A percentile compares a stretch with the other conserved stretches of the same genome.
These are phyloP conservation scores for Diaporthe ilicicola DNA, from an alignment of 2,329 filamentous ascomycete genomes.

Conservation along the genomic window DNA sequence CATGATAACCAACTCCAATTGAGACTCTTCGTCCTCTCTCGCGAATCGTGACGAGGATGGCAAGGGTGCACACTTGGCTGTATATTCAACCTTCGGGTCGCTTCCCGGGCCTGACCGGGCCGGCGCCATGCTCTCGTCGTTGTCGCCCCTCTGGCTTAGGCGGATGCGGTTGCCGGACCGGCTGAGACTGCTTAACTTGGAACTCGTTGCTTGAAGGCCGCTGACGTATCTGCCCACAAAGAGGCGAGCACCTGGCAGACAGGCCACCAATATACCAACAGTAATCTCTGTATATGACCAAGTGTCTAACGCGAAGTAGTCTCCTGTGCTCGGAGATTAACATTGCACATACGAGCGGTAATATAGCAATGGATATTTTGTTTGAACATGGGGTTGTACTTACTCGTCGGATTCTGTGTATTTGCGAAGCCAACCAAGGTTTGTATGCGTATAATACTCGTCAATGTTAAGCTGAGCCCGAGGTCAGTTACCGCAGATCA, in stretches of 20 bases:
- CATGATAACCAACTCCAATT: background rate
- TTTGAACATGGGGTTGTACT: background rate
- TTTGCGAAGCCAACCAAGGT: constrained; percentile 40
- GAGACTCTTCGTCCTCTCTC: background rate
- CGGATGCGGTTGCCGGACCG: background rate
- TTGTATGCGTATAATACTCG: constrained; percentile 43
- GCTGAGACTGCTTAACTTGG: constrained; percentile 4
- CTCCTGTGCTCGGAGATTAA: background rate
- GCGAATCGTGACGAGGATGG: background rate
- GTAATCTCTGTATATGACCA: constrained; percentile 14
- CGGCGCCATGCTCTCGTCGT: background rate
- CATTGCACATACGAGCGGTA: background rate
- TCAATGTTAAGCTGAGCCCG: constrained; percentile 41
- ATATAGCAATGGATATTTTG: background rate
- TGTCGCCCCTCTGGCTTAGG: background rate
- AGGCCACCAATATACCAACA: constrained; percentile 15
- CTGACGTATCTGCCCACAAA: background rate
- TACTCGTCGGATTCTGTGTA: constrained; percentile 40
- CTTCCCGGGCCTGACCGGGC: background rate
- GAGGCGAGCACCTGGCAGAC: constrained; percentile 2
- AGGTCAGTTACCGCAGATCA: background rate
- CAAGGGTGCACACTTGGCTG: background rate
- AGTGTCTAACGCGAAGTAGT: background rate
- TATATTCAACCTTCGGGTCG: background rate
- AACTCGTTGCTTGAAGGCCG: background rate